Evolutionary conservation across 2,329 filamentous ascomycete genomes (phyloP).

Genomic region (Fonsecaea pedrosoi): DNA sequence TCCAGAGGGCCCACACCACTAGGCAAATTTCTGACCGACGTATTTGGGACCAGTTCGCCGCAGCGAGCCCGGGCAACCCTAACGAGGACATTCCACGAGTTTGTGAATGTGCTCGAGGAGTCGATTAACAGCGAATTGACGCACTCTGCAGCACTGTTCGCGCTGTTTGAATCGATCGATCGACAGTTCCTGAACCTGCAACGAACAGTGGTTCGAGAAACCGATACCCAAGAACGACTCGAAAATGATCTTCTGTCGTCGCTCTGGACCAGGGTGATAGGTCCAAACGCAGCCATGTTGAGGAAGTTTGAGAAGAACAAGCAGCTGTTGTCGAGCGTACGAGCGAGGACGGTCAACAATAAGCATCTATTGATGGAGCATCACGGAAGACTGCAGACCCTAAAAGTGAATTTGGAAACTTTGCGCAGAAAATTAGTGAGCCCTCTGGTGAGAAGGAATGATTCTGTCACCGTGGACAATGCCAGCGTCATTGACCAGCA

Average conservation of each 20-base stretch:
- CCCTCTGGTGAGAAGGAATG: conserved; percentile 76
- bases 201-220: conserved; percentile 82
- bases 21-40: conserved; percentile 70
- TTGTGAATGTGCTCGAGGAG: conserved; percentile 85
- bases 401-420: conserved; percentile 87
- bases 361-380: conserved; percentile 87
- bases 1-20: conserved; percentile 66
- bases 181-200: conserved; percentile 87
- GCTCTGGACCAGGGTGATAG: conserved; percentile 85
- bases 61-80: conserved; percentile 82
- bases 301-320: conserved; percentile 93
- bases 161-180: conserved; percentile 90
- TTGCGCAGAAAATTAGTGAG: conserved; percentile 81
- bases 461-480: conserved; percentile 57
- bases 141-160: conserved; percentile 79
- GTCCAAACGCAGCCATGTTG: conserved; percentile 74
- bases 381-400: conserved; percentile 78
- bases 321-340: conserved; percentile 76
- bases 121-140: conserved; percentile 84
- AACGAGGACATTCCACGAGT: conserved; percentile 86
- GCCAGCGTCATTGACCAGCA: conserved; percentile 78
- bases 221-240: conserved; percentile 77
- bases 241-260: conserved; percentile 82
- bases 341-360: conserved; percentile 82
- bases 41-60: conserved; percentile 81